phyloP scores from a whole-genome alignment of 768 basidiomycete genomes.

The Russula brevipes region DNA sequence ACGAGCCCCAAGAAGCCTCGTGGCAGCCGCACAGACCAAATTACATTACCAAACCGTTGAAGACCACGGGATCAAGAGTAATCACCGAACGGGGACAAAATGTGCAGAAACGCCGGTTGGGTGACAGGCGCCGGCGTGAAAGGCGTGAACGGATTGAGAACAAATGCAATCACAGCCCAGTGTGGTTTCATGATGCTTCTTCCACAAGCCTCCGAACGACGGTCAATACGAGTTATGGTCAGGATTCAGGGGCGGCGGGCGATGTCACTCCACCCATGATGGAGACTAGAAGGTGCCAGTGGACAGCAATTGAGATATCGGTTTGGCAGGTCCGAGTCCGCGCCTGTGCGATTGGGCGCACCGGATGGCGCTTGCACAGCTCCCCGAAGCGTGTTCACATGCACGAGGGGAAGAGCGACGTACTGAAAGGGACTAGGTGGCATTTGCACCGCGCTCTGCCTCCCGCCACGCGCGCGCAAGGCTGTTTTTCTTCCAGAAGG shows the following conservation, averaged over 20 bases:
- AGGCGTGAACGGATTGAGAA: background rate
- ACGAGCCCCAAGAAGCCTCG: slow-evolving; percentile 6
- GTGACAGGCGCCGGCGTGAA: background rate
- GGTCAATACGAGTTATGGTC: background rate
- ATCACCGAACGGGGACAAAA: background rate
- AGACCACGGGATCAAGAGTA: background rate
- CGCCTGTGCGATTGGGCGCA: background rate
- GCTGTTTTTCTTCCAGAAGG: background rate
- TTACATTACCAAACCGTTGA: background rate
- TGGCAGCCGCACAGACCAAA: background rate
- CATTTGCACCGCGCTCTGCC: background rate
- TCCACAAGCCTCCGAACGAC: background rate
- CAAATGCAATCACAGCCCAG: background rate
- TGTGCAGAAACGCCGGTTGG: background rate
- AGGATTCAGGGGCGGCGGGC: background rate
- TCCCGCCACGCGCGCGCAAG: slow-evolving; percentile 1
- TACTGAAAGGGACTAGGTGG: slow-evolving; percentile 9
- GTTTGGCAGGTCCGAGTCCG: no score
- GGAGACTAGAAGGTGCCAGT: background rate
- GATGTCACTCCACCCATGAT: background rate
- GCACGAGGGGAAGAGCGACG: slow-evolving; percentile 11
- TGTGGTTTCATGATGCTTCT: background rate
- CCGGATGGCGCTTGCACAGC: background rate
- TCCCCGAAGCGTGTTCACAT: slow-evolving; percentile 1
- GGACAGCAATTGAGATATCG: background rate